Conservation (phyloP, 257 asterid genomes). For the Prunella vulgaris region DNA sequence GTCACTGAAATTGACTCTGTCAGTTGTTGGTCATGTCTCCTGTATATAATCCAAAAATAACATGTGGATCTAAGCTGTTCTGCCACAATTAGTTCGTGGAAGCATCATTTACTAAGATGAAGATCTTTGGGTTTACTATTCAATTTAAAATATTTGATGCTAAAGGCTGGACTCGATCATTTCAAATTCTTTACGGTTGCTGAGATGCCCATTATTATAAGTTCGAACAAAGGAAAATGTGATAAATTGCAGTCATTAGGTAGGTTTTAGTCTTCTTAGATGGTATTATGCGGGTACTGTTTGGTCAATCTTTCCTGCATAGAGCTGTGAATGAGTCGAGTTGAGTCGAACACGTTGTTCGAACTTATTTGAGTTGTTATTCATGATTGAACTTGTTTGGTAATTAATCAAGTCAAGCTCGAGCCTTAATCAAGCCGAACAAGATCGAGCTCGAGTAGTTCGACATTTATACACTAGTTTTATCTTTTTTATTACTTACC, state of each 20-base stretch:
- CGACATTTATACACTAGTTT: too few species aligned
- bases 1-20: slow-evolving; percentile 1
- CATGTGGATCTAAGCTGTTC: slow-evolving; percentile 20
- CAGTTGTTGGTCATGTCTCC: slow-evolving; percentile 11
- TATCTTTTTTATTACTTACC: too few species aligned
- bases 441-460: too few species aligned
- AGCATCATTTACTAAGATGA: slow-evolving; percentile 7
- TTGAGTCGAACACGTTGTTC: too few species aligned
- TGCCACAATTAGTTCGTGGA: slow-evolving; percentile 10
- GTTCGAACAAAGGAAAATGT: not conserved
- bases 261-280: not conserved
- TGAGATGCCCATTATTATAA: not conserved
- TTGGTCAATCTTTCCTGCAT: slow-evolving; percentile 3
- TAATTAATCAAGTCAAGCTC: too few species aligned
- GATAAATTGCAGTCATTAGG: not conserved
- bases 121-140: not conserved
- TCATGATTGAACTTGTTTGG: too few species aligned
- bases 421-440: too few species aligned
- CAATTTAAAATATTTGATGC: not conserved
- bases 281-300: slow-evolving; percentile 1
- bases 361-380: too few species aligned
- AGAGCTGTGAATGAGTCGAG: too few species aligned
- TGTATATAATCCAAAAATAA: slow-evolving; percentile 1
- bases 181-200: not conserved
- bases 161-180: not conserved